phyloP scores from a whole-genome alignment of 768 basidiomycete species.

The Obba rivulosa region DNA sequence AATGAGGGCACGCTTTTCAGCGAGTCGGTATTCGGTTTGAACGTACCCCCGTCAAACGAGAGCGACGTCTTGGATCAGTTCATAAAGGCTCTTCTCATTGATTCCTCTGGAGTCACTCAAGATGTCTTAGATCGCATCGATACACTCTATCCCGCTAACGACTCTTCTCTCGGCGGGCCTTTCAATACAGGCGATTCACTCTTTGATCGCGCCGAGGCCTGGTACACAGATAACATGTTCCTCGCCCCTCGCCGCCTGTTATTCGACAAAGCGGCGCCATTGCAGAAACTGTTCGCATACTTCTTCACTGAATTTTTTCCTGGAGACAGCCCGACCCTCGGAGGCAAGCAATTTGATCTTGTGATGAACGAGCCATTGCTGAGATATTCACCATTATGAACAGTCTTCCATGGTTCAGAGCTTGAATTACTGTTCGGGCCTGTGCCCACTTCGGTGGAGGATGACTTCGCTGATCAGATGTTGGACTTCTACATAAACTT shows the following conservation, averaged over 20 bases:
- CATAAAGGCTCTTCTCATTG: constrained; percentile 44
- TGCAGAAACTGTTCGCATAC: constrained; percentile 49
- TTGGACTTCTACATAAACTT: constrained; percentile 50
- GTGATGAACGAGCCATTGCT: too few relatives aligned
- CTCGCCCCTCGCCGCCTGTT: constrained; percentile 45
- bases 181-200: constrained; percentile 58
- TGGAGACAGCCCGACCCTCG: constrained; percentile 40
- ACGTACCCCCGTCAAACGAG: constrained; percentile 35
- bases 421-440: constrained; percentile 41
- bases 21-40: constrained; percentile 30
- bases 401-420: constrained; percentile 45
- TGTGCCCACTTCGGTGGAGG: constrained; percentile 32
- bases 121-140: constrained; percentile 37
- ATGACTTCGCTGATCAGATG: constrained; percentile 38
- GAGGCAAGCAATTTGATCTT: constrained; percentile 34
- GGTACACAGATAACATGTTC: constrained; percentile 58
- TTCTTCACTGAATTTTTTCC: constrained; percentile 55
- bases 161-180: constrained; percentile 39
- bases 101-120: constrained; percentile 42
- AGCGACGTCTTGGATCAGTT: constrained; percentile 41
- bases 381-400: not conserved
- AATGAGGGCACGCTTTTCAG: constrained; percentile 51
- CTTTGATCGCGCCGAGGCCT: constrained; percentile 50
- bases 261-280: constrained; percentile 40
- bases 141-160: constrained; percentile 42